Base-by-base conservation (phyloP, 2,329 filamentous ascomycete species). In the Xylaria sp. region DNA sequence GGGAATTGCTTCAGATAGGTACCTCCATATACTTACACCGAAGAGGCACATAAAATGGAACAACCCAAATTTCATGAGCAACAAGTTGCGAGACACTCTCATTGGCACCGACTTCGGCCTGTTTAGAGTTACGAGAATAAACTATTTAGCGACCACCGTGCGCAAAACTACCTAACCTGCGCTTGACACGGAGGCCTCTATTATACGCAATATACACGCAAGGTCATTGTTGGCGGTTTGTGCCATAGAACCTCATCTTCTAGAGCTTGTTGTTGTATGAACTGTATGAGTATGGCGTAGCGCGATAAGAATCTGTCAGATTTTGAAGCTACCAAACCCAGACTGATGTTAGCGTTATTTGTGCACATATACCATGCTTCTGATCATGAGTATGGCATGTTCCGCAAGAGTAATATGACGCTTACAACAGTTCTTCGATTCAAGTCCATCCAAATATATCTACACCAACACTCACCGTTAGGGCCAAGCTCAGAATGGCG, bases 361-460 rank as follows among this genome's bases (percentile, higher is more conserved):
- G 13, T 15, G 17, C 51, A 55, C 33, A 17, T 39, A 39, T 20
- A n/a, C 15, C 15, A 13, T 22, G 25, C 11, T 4, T 45, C 20
- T 45, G 20, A 45, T 11, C 42, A 45, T 25, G 13, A 44, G n/a
- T 44, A 33, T 22, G 44, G n/a, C 44, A 45, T 53, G n/a, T 36
- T n/a, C 50, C 20, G 50, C 33, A 17, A 54, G 50, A 33, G 9
- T 42, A 5, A 15, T 29, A 49, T n/a, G 31, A 39, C 11, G 36
- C 22, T 20, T 33, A n/a, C 31, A 29, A 3, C 11, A 39, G 36
- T 29, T 5, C 7, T n/a, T 55, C 22, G 29, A 42, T 55, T n/a
- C 36, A 39, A 15, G 22, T 15, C 25, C 44, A 17, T 63, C 51
- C 42, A 63, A 57, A 50, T 50, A 50, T 63, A 50, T 20, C 42